Evolutionary conservation across 148 eudicot species (phyloP).

Genomic region (Beta vulgaris): DNA sequence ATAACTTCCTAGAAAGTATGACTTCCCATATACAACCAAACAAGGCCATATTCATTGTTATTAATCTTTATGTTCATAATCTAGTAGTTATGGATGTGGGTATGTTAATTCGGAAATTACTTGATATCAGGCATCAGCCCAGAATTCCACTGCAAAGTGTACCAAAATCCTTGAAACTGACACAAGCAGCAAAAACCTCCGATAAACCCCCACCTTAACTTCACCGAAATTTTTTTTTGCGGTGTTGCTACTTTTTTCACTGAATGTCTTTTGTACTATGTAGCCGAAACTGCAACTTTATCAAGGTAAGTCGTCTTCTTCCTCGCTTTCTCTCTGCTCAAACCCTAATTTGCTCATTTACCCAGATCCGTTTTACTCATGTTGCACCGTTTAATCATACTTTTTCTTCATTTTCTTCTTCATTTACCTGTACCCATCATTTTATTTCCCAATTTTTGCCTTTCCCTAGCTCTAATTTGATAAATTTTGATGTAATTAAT

Average conservation of each 20-base stretch:
- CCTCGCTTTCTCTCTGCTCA: constrained; percentile 23
- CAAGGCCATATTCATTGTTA: too few relatives aligned
- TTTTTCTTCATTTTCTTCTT: constrained; percentile 22
- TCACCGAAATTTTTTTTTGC: constrained; percentile 13
- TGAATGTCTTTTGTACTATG: constrained; percentile 46
- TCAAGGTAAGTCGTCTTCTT: constrained; percentile 41
- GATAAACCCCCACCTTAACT: constrained; percentile 6
- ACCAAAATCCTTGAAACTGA: too few relatives aligned
- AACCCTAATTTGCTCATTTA: constrained; percentile 23
- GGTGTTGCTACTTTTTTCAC: constrained; percentile 16
- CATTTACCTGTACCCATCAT: constrained; percentile 20
- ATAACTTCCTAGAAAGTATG: too few relatives aligned
- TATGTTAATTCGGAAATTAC: too few relatives aligned
- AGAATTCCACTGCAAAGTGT: too few relatives aligned
- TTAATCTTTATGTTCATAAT: too few relatives aligned
- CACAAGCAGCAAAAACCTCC: not conserved
- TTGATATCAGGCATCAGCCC: too few relatives aligned
- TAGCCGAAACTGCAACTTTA: constrained; percentile 26
- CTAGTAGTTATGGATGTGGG: too few relatives aligned
- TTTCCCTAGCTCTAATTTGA: constrained; percentile 14
- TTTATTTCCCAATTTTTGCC: constrained; percentile 65
- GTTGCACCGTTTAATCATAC: constrained; percentile 18
- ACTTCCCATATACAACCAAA: too few relatives aligned
- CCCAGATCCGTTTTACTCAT: constrained; percentile 19
- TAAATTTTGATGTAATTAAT: constrained; percentile 40